Base-by-base conservation (phyloP, 345 rosid species). In the Camelina hispida region DNA sequence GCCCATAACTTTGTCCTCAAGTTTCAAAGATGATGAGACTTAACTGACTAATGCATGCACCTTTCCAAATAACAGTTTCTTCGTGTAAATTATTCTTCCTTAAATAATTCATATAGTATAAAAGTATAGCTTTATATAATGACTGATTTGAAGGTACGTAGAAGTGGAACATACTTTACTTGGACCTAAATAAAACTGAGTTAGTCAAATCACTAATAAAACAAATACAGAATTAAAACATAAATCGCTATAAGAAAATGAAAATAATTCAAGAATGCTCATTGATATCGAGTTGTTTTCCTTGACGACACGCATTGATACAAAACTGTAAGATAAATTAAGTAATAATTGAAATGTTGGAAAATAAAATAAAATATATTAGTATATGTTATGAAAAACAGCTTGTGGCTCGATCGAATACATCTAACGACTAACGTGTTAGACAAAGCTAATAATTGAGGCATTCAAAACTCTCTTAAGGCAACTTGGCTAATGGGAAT, bases 381-480 rank as follows among this genome's bases (percentile, higher is more conserved):
- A 28, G 30, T 28, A 28, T 28, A 64, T 64, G 72, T 64, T 48
- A 38, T 10, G 67, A 48, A 48, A 28, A 77, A 77, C 72, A 64
- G 76, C 72, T 64, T 71, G 72, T 56, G 76, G 62, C 22, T 50
- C 67, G 12, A 57, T 50, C 67, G n/a, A 57, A 48, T 57, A 50
- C 62, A 71, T 71, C 48, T 71, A 77, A 71, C 68, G 80, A 64
- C 48, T 71, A 77, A 71, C 68, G 80, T 71, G 76, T 51, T 55
- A 63, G 53, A 65, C 30, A 63, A 22, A 23, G 60, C 59, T 64
- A 63, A 77, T 77, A 63, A 77, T 70, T 48, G 76, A 50, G 54
- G 28, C 18, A 70, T 70, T 76, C 47, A 30, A 55, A 56, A 71
- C 68, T 69, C 67, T 69, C 38, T 13, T 4, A 69, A 37, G 50